Percentiles rank a stretch among this genome's conserved stretches.
These are phyloP conservation scores for Psilocybe mexicana DNA, from an alignment of 1,284 basidiomycete species.

Conservation along the genomic window DNA sequence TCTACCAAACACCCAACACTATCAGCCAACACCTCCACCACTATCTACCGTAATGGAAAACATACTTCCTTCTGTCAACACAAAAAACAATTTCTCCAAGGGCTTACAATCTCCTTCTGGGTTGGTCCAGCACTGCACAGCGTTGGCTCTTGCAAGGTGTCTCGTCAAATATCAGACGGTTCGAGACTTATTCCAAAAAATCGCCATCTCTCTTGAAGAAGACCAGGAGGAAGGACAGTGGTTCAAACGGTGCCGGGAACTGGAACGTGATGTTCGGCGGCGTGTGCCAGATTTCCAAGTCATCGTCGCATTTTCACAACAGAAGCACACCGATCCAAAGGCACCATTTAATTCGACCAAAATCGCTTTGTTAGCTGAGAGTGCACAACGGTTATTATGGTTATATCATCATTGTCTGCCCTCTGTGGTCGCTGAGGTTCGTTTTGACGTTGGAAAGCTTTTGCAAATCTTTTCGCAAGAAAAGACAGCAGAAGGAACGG, in stretches of 20 bases:
- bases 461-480: conserved; percentile 45
- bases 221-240: conserved; percentile 68
- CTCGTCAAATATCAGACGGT: conserved; percentile 70
- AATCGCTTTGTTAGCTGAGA: conserved; percentile 70
- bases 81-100: conserved; percentile 74
- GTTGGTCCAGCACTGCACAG: conserved; percentile 84
- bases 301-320: conserved; percentile 76
- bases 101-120: conserved; percentile 73
- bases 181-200: conserved; percentile 45
- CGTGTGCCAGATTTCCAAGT: conserved; percentile 85
- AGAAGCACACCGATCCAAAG: conserved; percentile 26
- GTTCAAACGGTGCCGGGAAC: conserved; percentile 58
- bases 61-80: conserved; percentile 70
- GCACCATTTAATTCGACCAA: conserved; percentile 37
- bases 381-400: conserved; percentile 77
- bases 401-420: conserved; percentile 83
- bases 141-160: conserved; percentile 72
- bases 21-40: conserved; percentile 61
- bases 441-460: conserved; percentile 86
- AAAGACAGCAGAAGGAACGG: conserved; percentile 17
- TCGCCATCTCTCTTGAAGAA: conserved; percentile 64
- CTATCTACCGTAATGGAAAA: conserved; percentile 72
- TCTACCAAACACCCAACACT: conserved; percentile 51
- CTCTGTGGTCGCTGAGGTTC: conserved; percentile 70
- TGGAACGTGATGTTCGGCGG: conserved; percentile 75